Evolutionary conservation across 306 rosid species (phyloP).

Genomic region (Dalbergia oliveri): DNA sequence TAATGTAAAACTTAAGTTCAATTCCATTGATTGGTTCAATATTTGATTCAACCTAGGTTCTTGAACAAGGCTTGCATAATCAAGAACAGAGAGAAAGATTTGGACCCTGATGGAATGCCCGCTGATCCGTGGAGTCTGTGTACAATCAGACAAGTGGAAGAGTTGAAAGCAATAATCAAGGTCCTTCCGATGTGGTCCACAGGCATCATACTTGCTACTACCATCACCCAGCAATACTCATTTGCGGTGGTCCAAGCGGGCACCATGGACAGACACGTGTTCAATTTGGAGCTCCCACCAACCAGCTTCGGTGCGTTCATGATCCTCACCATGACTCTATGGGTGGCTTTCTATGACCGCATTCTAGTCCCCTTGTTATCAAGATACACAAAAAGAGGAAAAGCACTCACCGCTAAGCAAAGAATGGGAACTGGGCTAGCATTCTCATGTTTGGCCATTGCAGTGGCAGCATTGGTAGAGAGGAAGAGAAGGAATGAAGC

Average conservation of each 20-base stretch:
- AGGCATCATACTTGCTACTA: constrained; percentile 51
- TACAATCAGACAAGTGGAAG: constrained; percentile 85
- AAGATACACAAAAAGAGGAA: constrained; percentile 47
- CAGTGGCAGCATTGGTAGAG: constrained; percentile 66
- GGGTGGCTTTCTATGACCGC: constrained; percentile 68
- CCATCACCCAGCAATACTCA: constrained; percentile 54
- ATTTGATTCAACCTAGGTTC: constrained; percentile 56
- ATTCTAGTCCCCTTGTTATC: constrained; percentile 58
- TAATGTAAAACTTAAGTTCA: no score
- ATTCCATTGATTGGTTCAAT: constrained; percentile 3
- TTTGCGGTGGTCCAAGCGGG: constrained; percentile 66
- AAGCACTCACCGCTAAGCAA: constrained; percentile 54
- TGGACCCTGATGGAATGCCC: constrained; percentile 61
- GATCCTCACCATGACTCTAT: constrained; percentile 63
- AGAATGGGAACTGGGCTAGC: constrained; percentile 70
- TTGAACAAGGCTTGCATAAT: constrained; percentile 87
- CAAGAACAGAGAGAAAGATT: constrained; percentile 54
- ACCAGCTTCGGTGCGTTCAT: constrained; percentile 60
- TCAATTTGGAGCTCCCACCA: constrained; percentile 56
- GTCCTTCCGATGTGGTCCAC: constrained; percentile 86
- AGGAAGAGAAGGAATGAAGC: constrained; percentile 59
- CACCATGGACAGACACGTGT: constrained; percentile 63
- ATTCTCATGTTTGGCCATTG: constrained; percentile 55
- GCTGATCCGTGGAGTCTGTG: constrained; percentile 68
- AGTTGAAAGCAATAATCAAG: constrained; percentile 71